Percentiles rank a stretch among this genome's conserved stretches.
Conservation (phyloP, 495 filamentous ascomycete genomes). For the Staphylotrichum longicolle region DNA sequence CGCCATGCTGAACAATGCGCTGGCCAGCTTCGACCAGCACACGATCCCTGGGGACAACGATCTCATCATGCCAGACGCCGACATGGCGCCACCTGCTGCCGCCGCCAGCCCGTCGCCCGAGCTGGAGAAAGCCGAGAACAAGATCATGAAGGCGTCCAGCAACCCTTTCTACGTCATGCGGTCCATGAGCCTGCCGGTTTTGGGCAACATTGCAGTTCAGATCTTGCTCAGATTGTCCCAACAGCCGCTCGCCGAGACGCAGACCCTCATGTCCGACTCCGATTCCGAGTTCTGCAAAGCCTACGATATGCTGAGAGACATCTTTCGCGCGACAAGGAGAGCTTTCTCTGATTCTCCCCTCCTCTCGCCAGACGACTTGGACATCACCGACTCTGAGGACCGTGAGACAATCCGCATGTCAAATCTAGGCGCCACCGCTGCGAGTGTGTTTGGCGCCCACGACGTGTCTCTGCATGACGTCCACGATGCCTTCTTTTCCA, state of each 20-base stretch:
- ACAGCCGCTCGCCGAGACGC: conserved; percentile 57
- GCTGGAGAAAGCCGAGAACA: conserved; percentile 25
- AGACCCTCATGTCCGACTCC: conserved; percentile 66
- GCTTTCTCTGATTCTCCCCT: conserved; percentile 69
- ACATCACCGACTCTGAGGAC: conserved; percentile 64
- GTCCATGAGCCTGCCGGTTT: conserved; percentile 41
- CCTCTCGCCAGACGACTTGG: conserved; percentile 71
- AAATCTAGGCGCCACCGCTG: conserved; percentile 82
- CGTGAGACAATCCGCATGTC: conserved; percentile 77
- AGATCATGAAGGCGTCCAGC: conserved; percentile 34
- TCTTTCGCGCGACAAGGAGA: conserved; percentile 79
- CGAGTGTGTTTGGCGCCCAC: conserved; percentile 76
- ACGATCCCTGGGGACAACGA: neutral
- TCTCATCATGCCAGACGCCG: conserved; percentile 30
- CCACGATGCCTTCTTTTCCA: conserved; percentile 79
- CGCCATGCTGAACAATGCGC: conserved; percentile 30
- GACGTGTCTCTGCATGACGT: conserved; percentile 80
- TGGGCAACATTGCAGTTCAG: conserved; percentile 47
- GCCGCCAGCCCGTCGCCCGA: conserved; percentile 18
- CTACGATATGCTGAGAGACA: conserved; percentile 73
- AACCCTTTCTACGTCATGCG: conserved; percentile 35
- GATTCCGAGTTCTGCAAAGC: conserved; percentile 75
- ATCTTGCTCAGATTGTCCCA: conserved; percentile 47
- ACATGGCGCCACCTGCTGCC: neutral
- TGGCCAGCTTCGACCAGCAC: conserved; percentile 27